Evolutionary conservation across 805 yeast species (phyloP), one percentile per base, ranked within the genome.

Genomic region (Torulaspora indica): DNA sequence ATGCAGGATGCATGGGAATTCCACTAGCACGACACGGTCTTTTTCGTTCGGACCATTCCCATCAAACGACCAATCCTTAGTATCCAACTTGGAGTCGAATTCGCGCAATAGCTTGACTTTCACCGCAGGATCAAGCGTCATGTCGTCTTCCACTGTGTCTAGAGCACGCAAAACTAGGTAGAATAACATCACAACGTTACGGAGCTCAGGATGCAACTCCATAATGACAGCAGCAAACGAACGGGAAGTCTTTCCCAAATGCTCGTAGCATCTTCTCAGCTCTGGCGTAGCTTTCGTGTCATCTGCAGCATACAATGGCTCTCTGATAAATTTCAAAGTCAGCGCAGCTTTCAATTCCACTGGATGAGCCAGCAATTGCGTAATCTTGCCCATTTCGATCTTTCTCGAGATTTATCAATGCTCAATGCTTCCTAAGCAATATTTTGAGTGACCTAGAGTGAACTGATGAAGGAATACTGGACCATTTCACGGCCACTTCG

Each of bases 61-160:
- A 54, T 78, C 64, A 61, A 85, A 93, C 1, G 87, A 82, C 95
- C 96, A 93, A 52, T 81, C 87, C 32, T 74, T 70, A 3, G 76
- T 63, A 36, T 71, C 68, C 53, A 93, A 73, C 48, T 84, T 81
- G 23, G 75, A 66, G 61, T 80, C 73, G 66, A 93, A 93, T 2
- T 62, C 53, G 47, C 91, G 74, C 53, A 93, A 73, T 39, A 89
- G 63, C 2, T 93, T 89, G 20, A 89, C 69, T 68, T 93, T 93
- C 47, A 79, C 55, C 15, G 73, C 71, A 4, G 85, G 81, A 49
- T 78, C 82, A 46, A 93, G 69, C 7, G 93, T 77, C 95, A 89
- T 89, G 64, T 93, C 98, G 65, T 93, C 98, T 65, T 93, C 98
- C 44, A 93, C 76, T 1, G 98, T 93, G 61, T 93, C 98, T 56